Base-by-base conservation (phyloP, 371 early-diverging fungal species). In the Massospora cicadina region DNA sequence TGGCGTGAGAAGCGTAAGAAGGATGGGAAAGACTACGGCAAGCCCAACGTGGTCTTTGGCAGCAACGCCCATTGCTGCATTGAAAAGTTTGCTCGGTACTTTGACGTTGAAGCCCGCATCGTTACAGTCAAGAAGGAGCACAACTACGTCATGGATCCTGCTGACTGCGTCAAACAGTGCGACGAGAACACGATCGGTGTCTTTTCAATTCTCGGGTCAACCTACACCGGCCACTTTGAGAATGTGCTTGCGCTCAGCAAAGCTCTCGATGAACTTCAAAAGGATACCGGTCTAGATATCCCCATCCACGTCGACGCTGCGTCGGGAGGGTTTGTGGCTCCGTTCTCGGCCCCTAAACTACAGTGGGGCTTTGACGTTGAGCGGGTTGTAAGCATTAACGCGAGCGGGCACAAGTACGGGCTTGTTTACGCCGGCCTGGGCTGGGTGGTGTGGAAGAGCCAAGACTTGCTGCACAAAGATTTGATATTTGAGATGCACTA, bases 201-300 rank as follows among this genome's bases (percentile, higher is more conserved):
- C 64, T 75, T 63, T 62, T 75, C 65, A 54, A 86, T 79, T 59
- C 72, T 90, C 29, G 90, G 90, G 7, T 81, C 81, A 57, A 87
- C 88, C 21, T 89, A 85, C 70, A 89, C 88, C 2, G 88, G 88
- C 62, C 86, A 88, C 66, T 88, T 80, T 67, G 90, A 89, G 69
- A 79, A 83, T 68, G 86, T 84, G 23, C 70, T 77, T 57, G 75
- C 69, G n/a, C 73, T 88, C 70, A 71, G 79, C 56, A 70, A 78
- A 2, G 72, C 79, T 24, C 73, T 89, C 63, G 83, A 82, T 28
- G 73, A 73, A 54, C 76, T 80, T 65, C 67, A 81, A 61, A 60
- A 67, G 30, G 71, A 78, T 21, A 80, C 66, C 43, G 84, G 82
- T 0, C 68, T 70, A 61, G 74, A 77, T 24, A 68, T 84, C 28